Base-by-base conservation (phyloP, 2,329 filamentous ascomycete genomes). In the Tolypocladium sp. region DNA sequence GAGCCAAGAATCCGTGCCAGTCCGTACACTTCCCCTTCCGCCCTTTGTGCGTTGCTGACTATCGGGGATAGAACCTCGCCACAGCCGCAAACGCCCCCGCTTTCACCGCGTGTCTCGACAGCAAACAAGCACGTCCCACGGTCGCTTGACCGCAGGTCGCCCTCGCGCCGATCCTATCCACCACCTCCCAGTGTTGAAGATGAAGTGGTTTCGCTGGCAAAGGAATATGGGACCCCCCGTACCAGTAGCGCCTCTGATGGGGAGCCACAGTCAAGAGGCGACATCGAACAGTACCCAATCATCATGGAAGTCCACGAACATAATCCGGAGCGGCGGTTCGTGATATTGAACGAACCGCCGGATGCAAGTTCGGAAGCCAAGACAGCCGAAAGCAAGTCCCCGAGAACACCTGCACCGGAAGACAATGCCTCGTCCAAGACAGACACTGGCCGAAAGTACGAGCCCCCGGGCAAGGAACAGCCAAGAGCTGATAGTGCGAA, bases 151-250 rank as follows among this genome's bases (percentile, higher is more conserved):
- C 54, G 59, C 37, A 55, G 53, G 27, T 54, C 58, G 30, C 56
- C 49, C 20, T 42, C 51, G 27, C 42, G 55, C 67, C 71, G 63
- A 58, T 66, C 70, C 61, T 79, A 77, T 68, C 85, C 87, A 7
- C 88, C 87, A 1, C 77, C 78, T 22, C 86, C 88, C 4, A 85
- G 73, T 41, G 87, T 88, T 55, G 89, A 92, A 69, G 88, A 92
- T 68, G 89, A 91, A 70, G 74, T 69, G 20, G 79, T 76, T 17
- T 83, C 88, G 9, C 71, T 90, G 42, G 81, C 81, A 7, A 84
- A 79, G 68, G 89, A 92, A 68, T 73, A 82, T 65, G 77, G 78
- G 33, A 72, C 73, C 35, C 56, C 57, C 13, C 61, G 70, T 42
- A 64, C 64, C 56, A 70, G 64, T 51, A 66, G 63, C 22, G 42